Evolutionary conservation across 805 yeast genomes (phyloP), one percentile per base, ranked within the genome.

Genomic region (Diddensiella transvaalensis): DNA sequence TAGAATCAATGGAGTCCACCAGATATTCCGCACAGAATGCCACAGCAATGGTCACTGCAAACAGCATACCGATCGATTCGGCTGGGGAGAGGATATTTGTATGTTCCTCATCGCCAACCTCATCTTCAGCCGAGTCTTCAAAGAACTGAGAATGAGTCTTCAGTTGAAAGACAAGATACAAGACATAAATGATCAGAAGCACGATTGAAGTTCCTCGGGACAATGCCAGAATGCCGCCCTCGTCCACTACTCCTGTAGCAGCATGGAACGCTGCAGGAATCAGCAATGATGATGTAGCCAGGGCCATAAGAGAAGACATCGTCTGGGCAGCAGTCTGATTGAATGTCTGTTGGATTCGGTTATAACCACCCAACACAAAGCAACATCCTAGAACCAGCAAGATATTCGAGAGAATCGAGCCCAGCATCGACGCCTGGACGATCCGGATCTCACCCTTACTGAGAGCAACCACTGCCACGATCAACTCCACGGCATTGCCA

Each of bases 291-390:
- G 93, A 84, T 42, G 93, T 83, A 2, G 96, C 87, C 49, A 93
- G 80, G 1, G 95, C 95, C 80, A 93, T 79, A 55, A 93, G 75
- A 1, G 97, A 89, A 29, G 89, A 79, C 99, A 93, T 93, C 4
- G 98, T 90, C 69, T 93, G 98, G 3, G 99, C 99, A 4, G 90
- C 97, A 0, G 98, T 91, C 68, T 87, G 95, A 72, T 89, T 89
- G 71, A 93, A 93, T 1, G 76, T 76, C 67, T 93, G 98, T 65
- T 86, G 93, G 32, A 83, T 75, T 54, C 93, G 79, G 56, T 86
- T 83, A 64, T 83, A 77, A 15, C 99, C 99, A 48, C 99, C 99
- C 37, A 86, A 89, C 13, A 91, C 69, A 63, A 93, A 93, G 64
- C 97, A 89, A 66, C 95, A 85, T n/a, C 99, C 99, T 46, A 93